A percentile compares a stretch with the other conserved stretches of the same genome.
phyloP scores from a whole-genome alignment of 352 stramenopile genomes.

The Phytophthora parvispora region DNA sequence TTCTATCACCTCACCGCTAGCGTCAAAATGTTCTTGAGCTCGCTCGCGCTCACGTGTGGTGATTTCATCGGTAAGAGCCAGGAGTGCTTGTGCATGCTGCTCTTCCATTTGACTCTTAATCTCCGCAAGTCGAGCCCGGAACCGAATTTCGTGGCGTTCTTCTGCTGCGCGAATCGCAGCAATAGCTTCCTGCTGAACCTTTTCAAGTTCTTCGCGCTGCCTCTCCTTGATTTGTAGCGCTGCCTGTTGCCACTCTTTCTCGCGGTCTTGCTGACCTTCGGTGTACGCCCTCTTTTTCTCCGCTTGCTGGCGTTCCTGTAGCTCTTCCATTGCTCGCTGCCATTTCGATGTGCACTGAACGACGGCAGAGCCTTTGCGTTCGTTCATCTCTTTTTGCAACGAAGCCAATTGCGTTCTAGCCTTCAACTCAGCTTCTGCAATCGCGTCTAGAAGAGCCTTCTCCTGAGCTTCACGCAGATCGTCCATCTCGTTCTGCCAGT shows the following conservation, averaged over 20 bases:
- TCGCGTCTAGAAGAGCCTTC: slow-evolving; percentile 38
- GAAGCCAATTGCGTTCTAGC: slow-evolving; percentile 41
- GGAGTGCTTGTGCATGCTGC: slow-evolving; percentile 27
- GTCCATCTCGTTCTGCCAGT: slow-evolving; percentile 49
- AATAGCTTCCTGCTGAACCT: slow-evolving; percentile 68
- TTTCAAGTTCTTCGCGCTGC: slow-evolving; percentile 75
- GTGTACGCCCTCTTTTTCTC: slow-evolving; percentile 76
- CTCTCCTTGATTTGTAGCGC: slow-evolving; percentile 77
- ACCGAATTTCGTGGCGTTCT: slow-evolving; percentile 65
- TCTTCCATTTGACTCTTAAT: slow-evolving; percentile 47
- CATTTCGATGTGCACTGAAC: slow-evolving; percentile 80
- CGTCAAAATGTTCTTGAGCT: slow-evolving; percentile 27
- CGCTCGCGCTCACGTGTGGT: slow-evolving; percentile 33
- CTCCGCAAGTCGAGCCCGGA: slow-evolving; percentile 46
- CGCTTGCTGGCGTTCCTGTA: slow-evolving; percentile 68
- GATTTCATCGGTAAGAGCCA: slow-evolving; percentile 29
- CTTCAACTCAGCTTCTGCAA: slow-evolving; percentile 46
- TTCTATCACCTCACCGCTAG: slow-evolving; percentile 26
- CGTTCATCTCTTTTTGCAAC: slow-evolving; percentile 73
- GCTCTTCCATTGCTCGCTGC: slow-evolving; percentile 73
- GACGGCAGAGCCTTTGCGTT: slow-evolving; percentile 63
- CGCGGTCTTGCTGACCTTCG: slow-evolving; percentile 70
- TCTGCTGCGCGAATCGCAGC: slow-evolving; percentile 73
- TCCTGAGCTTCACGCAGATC: slow-evolving; percentile 37
- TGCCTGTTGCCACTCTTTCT: slow-evolving; percentile 82